Evolutionary conservation across 1,284 basidiomycete species (phyloP), one percentile per base, ranked within the genome.

Genomic region (Inonotus obliquus): DNA sequence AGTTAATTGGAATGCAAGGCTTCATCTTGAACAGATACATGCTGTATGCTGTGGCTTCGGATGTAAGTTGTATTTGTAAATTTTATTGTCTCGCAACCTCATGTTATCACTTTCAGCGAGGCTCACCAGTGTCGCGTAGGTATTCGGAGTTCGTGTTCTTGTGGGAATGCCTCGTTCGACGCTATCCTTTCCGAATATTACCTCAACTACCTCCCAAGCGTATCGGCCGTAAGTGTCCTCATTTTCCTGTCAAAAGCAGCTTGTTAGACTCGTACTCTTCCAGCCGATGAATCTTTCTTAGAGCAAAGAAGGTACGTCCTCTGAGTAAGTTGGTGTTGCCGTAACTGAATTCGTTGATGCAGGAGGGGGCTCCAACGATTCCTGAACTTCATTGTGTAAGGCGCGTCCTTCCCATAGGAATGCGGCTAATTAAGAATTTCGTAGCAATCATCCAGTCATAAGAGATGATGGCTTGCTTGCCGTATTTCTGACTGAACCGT

Each of bases 101-200:
- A 37, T 25, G 60, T 57, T 13, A 19, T 21, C 41, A 66, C 59
- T 35, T 23, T 58, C 39, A 90, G 84, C 81, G 84, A 54, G 85
- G 83, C 10, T 71, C 79, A n/a, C 77, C 86, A 29, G 86, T 92
- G 23, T 77, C 82, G 27, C 78, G 90, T 65, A 79, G 91, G 65
- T 98, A 96, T 73, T 94, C 91, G 4, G 95, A 98, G 71, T 98
- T 97, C 71, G 83, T 84, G 6, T 95, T 90, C 75, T 77, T 98
- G 23, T 89, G 92, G 82, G 92, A 96, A 63, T 89, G 86, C 65
- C 77, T 98, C 39, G 75, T 85, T 60, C 80, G 84, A 65, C 79
- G 85, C 56, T 93, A 98, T 77, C 94, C 95, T 0, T 97, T 97
- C 81, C 85, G 95, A 38, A 77, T 97, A n/a, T 80, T 96, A 63